These are phyloP conservation scores for Cephalotrichum gorgonifer DNA, from an alignment of 2,329 filamentous ascomycete genomes.

Conservation along the genomic window DNA sequence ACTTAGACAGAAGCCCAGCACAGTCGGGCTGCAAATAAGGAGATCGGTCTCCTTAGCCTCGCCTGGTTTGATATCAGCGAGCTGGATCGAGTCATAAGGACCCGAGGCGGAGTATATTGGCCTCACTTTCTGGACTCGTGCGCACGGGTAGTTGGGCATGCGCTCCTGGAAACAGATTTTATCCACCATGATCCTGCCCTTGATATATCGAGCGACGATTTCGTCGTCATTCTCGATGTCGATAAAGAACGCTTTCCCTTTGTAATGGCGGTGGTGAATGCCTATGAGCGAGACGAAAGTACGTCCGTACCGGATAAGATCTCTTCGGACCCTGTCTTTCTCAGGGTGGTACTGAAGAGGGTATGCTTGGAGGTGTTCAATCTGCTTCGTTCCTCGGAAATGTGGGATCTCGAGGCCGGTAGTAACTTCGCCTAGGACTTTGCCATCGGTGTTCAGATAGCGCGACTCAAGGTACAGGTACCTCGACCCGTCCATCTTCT, in stretches of 20 bases:
- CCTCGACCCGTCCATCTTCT: neutral
- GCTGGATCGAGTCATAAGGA: neutral
- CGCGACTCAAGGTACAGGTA: neutral
- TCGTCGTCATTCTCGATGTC: neutral
- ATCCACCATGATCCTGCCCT: neutral
- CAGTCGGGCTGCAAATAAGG: neutral
- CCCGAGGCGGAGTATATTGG: neutral
- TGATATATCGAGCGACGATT: neutral
- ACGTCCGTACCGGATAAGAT: neutral
- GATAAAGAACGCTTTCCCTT: slow-evolving; percentile 1
- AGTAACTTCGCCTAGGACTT: neutral
- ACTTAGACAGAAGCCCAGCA: neutral
- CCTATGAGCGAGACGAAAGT: neutral
- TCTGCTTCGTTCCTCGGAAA: neutral
- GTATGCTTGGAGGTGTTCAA: neutral
- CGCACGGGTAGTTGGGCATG: neutral
- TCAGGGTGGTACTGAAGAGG: neutral
- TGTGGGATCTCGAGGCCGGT: neutral
- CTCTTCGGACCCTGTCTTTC: neutral
- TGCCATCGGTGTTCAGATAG: neutral
- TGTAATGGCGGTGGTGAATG: neutral
- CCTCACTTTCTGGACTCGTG: neutral
- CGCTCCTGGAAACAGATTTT: neutral
- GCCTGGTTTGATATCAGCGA: neutral
- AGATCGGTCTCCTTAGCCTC: neutral